Conservation (phyloP, 495 filamentous ascomycete genomes). For the Penicillium ochrochloron region DNA sequence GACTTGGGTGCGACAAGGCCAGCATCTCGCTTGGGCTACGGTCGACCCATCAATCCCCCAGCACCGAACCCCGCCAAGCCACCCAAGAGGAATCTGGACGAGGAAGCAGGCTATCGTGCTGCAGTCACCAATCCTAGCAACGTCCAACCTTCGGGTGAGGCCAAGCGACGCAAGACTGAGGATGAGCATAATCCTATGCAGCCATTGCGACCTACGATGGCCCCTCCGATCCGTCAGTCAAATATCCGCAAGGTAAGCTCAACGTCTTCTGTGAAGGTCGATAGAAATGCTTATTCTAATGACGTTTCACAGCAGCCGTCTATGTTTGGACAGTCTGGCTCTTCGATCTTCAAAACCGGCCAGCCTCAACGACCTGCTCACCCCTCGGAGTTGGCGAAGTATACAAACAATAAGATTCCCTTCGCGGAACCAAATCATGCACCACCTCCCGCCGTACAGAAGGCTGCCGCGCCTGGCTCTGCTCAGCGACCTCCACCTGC, state of each 20-base stretch:
- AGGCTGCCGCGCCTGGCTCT: slow-evolving; percentile 54
- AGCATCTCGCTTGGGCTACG: slow-evolving; percentile 56
- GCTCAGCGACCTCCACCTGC: slow-evolving; percentile 48
- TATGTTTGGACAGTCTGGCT: slow-evolving; percentile 57
- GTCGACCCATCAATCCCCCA: slow-evolving; percentile 52
- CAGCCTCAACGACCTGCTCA: slow-evolving; percentile 64
- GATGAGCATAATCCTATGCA: slow-evolving; percentile 56
- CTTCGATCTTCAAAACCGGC: slow-evolving; percentile 44
- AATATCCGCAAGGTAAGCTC: slow-evolving; percentile 71
- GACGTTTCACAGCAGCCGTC: slow-evolving; percentile 51
- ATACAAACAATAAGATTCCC: slow-evolving; percentile 84
- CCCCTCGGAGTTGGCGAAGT: slow-evolving; percentile 77
- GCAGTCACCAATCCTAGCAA: slow-evolving; percentile 48
- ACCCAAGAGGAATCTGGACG: slow-evolving; percentile 62
- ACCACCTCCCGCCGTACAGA: slow-evolving; percentile 54
- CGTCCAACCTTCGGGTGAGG: slow-evolving; percentile 52
- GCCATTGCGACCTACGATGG: slow-evolving; percentile 64
- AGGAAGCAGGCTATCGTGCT: slow-evolving; percentile 52
- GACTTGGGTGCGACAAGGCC: slow-evolving; percentile 58
- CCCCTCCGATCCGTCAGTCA: slow-evolving; percentile 82
- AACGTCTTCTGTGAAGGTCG: neutral
- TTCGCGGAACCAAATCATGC: slow-evolving; percentile 75
- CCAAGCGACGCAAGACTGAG: slow-evolving; percentile 63
- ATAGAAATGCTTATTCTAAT: neutral
- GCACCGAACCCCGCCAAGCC: slow-evolving; percentile 68